Percentiles rank a stretch among this genome's conserved stretches.
Evolutionary conservation across 169 alveolate genomes (phyloP).

Genomic region (Cystoisospora suis): DNA sequence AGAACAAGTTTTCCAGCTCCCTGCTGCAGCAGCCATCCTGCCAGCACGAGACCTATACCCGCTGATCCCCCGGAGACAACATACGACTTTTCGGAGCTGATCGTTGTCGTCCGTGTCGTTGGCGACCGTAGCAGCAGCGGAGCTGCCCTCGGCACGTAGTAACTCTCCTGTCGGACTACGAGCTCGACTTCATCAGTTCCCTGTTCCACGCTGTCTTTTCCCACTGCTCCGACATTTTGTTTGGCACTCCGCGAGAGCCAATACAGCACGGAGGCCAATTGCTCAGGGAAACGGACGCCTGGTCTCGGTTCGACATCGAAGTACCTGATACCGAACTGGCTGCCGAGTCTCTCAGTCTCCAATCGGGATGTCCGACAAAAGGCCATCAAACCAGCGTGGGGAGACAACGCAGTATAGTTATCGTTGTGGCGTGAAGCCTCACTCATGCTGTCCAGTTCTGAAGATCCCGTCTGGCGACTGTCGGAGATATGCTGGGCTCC

Average conservation of each 20-base stretch:
- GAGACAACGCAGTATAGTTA: background rate
- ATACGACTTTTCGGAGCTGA: background rate
- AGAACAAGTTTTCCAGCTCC: constrained; percentile 66
- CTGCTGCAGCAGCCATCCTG: constrained; percentile 70
- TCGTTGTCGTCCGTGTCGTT: background rate
- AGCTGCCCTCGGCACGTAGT: background rate
- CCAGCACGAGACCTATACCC: constrained; percentile 68
- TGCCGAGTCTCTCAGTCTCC: constrained; percentile 54
- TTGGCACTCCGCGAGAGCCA: background rate
- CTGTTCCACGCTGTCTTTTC: no score
- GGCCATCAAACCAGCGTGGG: constrained; percentile 76
- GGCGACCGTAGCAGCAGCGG: background rate
- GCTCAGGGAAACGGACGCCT: background rate
- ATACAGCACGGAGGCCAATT: background rate
- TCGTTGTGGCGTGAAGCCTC: no score
- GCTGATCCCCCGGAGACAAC: constrained; percentile 76
- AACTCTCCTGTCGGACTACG: background rate
- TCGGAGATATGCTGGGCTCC: constrained; percentile 26
- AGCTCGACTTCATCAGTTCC: background rate
- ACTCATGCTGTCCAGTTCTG: no score
- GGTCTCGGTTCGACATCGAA: background rate
- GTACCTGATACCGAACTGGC: background rate
- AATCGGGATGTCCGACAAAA: constrained; percentile 76
- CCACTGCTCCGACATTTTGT: background rate
- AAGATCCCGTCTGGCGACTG: no score